Evolutionary conservation across 2,329 filamentous ascomycete species (phyloP).

Genomic region (Corynespora cassiicola): DNA sequence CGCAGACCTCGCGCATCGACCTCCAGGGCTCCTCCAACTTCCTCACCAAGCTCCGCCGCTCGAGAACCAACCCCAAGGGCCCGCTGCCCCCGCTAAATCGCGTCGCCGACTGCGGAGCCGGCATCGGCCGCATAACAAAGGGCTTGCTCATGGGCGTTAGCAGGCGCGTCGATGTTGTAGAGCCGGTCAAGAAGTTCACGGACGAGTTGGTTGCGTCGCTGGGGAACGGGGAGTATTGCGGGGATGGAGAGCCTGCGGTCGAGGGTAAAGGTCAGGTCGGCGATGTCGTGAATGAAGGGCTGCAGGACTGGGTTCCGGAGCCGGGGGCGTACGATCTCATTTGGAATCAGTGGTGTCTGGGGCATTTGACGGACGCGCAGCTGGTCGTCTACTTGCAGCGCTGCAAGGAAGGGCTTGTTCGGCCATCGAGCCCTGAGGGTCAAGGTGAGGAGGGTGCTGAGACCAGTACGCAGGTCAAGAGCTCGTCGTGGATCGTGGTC

Average conservation of each 20-base stretch:
- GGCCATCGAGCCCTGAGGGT: conserved; percentile 12
- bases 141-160: conserved; percentile 76
- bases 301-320: conserved; percentile 72
- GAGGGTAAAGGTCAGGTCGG: conserved; percentile 58
- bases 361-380: conserved; percentile 78
- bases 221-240: conserved; percentile 25
- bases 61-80: conserved; percentile 23
- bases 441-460: conserved; percentile 46
- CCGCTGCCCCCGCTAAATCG: conserved; percentile 40
- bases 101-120: conserved; percentile 68
- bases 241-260: conserved; percentile 23
- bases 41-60: conserved; percentile 65
- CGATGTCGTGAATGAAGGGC: conserved; percentile 72
- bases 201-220: conserved; percentile 55
- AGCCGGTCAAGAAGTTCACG: conserved; percentile 85
- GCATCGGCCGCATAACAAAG: conserved; percentile 83
- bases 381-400: conserved; percentile 70
- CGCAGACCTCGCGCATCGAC: conserved; percentile 72
- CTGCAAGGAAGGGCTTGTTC: conserved; percentile 60
- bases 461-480: conserved; percentile 11
- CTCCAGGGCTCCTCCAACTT: conserved; percentile 74
- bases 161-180: conserved; percentile 79
- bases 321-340: conserved; percentile 73
- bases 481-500: conserved; percentile 67
- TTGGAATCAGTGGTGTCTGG: conserved; percentile 91